A percentile compares a stretch with the other conserved stretches of the same genome.
These are phyloP conservation scores for Podila epicladia DNA, from an alignment of 192 early-diverging fungal species.

Conservation along the genomic window DNA sequence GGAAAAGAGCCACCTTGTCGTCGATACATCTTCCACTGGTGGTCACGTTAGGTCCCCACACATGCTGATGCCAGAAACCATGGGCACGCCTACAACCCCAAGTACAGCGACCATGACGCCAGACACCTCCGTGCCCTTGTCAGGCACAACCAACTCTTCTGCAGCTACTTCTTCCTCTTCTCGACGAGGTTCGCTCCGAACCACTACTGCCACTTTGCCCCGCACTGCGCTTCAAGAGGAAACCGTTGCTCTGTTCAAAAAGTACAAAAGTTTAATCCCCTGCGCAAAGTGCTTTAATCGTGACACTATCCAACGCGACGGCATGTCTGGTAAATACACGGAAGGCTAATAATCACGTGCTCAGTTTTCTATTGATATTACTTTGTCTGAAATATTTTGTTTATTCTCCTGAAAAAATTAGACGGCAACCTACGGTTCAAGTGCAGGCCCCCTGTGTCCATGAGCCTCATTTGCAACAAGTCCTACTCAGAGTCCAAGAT, in stretches of 20 bases:
- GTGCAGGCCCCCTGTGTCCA: constrained; percentile 42
- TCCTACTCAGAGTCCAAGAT: constrained; percentile 52
- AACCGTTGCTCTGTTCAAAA: constrained; percentile 41
- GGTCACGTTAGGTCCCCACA: background rate
- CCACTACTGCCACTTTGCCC: constrained; percentile 35
- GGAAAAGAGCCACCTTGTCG: constrained; percentile 15
- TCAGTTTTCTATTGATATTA: too few relatives aligned
- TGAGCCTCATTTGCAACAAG: constrained; percentile 50
- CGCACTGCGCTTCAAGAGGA: constrained; percentile 44
- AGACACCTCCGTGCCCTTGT: constrained; percentile 5
- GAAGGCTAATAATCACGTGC: too few relatives aligned
- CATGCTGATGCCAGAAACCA: background rate
- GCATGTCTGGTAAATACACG: constrained; percentile 35
- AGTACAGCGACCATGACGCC: constrained; percentile 17
- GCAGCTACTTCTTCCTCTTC: constrained; percentile 23
- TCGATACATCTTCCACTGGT: constrained; percentile 25
- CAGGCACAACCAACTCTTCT: constrained; percentile 1
- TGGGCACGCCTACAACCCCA: constrained; percentile 12
- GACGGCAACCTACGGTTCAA: constrained; percentile 49
- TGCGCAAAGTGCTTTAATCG: constrained; percentile 48
- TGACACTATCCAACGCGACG: constrained; percentile 49
- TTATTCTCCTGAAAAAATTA: background rate
- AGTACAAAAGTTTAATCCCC: constrained; percentile 37
- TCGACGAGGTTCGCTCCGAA: constrained; percentile 26
- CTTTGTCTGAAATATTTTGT: too few relatives aligned